phyloP scores from a whole-genome alignment of 208 protist species.

The Porcisia hertigi region DNA sequence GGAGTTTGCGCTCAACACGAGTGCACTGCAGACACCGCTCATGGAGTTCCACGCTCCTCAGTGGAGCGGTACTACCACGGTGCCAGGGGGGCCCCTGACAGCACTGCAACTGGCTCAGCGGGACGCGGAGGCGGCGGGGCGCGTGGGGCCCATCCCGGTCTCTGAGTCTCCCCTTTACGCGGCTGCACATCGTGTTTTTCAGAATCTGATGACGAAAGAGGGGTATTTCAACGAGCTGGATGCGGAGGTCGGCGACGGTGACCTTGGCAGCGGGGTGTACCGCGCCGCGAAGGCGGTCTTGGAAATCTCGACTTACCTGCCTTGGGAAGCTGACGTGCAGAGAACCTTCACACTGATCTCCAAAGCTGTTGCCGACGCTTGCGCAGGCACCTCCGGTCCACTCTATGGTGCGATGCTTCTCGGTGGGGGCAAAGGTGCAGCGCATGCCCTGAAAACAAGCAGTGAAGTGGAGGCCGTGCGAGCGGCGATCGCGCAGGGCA shows the following conservation, averaged over 20 bases:
- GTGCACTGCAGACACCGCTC: slow-evolving; percentile 39
- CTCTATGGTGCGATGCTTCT: slow-evolving; percentile 69
- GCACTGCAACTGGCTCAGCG: slow-evolving; percentile 41
- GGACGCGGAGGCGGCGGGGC: slow-evolving; percentile 19
- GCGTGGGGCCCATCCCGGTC: background rate
- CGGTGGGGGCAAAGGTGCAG: slow-evolving; percentile 32
- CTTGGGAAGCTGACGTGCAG: slow-evolving; percentile 34
- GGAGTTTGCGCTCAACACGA: slow-evolving; percentile 45
- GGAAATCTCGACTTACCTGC: slow-evolving; percentile 46
- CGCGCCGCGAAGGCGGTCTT: slow-evolving; percentile 36
- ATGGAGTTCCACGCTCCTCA: slow-evolving; percentile 58
- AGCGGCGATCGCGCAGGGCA: slow-evolving; percentile 37
- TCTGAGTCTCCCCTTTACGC: slow-evolving; percentile 11
- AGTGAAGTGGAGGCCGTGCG: slow-evolving; percentile 34
- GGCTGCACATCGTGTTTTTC: slow-evolving; percentile 32
- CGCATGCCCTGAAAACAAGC: slow-evolving; percentile 12
- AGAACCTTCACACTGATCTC: slow-evolving; percentile 49
- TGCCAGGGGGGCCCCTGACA: slow-evolving; percentile 40
- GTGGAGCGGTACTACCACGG: background rate
- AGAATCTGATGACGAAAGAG: slow-evolving; percentile 31
- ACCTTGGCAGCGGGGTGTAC: slow-evolving; percentile 62
- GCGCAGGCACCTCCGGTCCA: slow-evolving; percentile 62
- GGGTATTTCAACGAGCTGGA: slow-evolving; percentile 59
- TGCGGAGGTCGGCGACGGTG: slow-evolving; percentile 64
- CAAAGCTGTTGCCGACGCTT: slow-evolving; percentile 56